These are phyloP conservation scores for Orbilia ellipsospora DNA, from an alignment of 2,329 filamentous ascomycete species.

Conservation along the genomic window DNA sequence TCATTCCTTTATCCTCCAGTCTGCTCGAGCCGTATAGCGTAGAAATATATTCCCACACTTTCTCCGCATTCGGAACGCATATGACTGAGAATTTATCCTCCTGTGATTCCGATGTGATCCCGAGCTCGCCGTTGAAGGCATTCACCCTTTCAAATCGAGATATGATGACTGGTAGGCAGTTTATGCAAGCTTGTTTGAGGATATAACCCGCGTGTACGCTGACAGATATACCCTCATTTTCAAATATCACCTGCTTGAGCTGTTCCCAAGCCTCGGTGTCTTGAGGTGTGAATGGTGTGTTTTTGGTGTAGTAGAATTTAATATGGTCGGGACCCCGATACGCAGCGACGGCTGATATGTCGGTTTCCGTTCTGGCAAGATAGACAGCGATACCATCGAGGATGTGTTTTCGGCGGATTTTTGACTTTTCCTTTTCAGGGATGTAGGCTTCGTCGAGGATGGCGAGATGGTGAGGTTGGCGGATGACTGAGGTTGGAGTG, in stretches of 20 bases:
- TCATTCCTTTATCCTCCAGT: conserved; percentile 9
- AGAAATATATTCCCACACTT: conserved; percentile 9
- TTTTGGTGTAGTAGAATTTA: conserved; percentile 20
- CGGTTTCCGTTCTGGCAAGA: conserved; percentile 4
- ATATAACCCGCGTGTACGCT: conserved; percentile 1
- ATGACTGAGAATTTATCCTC: conserved; percentile 21
- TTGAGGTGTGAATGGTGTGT: background rate
- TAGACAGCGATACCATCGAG: conserved; percentile 20
- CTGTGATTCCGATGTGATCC: background rate
- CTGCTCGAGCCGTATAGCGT: background rate
- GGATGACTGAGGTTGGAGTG: background rate
- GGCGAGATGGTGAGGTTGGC: background rate
- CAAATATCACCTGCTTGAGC: conserved; percentile 8
- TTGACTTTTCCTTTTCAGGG: background rate
- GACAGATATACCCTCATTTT: background rate
- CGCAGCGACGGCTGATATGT: conserved; percentile 10
- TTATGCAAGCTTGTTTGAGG: background rate
- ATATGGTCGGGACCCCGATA: conserved; percentile 1
- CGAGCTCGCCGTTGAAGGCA: background rate
- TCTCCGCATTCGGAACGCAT: conserved; percentile 26
- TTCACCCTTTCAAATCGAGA: background rate
- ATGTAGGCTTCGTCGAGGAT: background rate
- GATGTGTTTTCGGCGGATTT: conserved; percentile 1
- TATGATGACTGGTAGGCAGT: conserved; percentile 11
- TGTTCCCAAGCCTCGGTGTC: background rate